phyloP scores from a whole-genome alignment of 306 rosid genomes.

The Vachellia pachyceras region DNA sequence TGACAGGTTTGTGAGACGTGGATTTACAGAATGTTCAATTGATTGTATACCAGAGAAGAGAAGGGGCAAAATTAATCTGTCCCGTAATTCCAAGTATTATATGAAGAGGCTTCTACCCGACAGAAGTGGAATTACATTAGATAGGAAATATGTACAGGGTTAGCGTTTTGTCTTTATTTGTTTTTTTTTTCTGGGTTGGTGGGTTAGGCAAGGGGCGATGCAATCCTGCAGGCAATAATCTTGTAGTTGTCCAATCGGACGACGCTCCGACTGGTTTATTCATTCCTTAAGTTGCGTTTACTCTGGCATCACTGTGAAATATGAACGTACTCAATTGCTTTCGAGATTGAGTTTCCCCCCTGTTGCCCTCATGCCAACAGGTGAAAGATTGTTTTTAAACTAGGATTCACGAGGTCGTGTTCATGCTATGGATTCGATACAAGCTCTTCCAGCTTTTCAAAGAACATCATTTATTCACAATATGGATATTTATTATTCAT shows the following conservation, averaged over 20 bases:
- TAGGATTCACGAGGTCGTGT: not conserved
- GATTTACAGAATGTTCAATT: constrained; percentile 90
- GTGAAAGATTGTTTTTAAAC: not conserved
- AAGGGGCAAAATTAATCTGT: constrained; percentile 70
- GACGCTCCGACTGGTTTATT: not conserved
- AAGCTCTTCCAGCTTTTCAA: not conserved
- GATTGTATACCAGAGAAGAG: constrained; percentile 77
- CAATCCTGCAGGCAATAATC: not conserved
- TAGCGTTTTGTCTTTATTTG: constrained; percentile 17
- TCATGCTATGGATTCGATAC: not conserved
- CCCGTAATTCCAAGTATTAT: constrained; percentile 92
- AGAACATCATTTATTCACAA: not conserved
- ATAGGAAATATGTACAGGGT: constrained; percentile 41
- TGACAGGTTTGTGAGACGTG: constrained; percentile 96
- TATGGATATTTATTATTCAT: not conserved
- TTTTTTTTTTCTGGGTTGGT: not conserved
- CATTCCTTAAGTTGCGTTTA: not conserved
- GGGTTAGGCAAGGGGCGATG: too few relatives aligned
- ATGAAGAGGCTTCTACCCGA: constrained; percentile 83
- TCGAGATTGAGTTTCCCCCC: too few relatives aligned
- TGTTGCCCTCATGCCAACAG: not conserved
- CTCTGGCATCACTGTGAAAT: not conserved
- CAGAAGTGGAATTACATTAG: constrained; percentile 67
- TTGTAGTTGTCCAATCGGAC: not conserved
- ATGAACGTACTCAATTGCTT: not conserved